These are phyloP conservation scores for Fusarium brevicatenulatum DNA, from an alignment of 2,329 filamentous ascomycete species.

Conservation along the genomic window DNA sequence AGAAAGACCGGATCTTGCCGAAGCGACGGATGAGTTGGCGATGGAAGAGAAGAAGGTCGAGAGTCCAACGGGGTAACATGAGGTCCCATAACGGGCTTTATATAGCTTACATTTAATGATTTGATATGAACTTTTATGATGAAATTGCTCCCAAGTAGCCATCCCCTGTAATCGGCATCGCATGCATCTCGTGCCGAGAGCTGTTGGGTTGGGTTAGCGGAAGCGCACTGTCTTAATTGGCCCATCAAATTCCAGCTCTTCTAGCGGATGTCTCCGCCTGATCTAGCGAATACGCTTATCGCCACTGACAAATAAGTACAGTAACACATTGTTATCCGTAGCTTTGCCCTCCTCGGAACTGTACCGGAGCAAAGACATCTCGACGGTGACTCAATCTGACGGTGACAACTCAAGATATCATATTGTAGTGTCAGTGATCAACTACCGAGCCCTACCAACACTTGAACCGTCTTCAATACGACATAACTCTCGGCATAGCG, in stretches of 20 bases:
- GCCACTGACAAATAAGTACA: not conserved
- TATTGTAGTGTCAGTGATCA: not conserved
- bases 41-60: slow-evolving; percentile 25
- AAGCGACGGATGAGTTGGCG: slow-evolving; percentile 22
- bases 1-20: slow-evolving; percentile 7
- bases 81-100: fast-evolving
- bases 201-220: not conserved
- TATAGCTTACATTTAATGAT: not conserved
- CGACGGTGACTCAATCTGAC: too few species aligned
- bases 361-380: fast-evolving
- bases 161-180: not conserved
- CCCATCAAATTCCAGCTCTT: not conserved
- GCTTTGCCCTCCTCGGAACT: not conserved
- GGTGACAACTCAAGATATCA: not conserved
- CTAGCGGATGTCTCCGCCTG: not conserved
- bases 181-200: not conserved
- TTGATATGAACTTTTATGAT: not conserved
- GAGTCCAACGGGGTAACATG: not conserved
- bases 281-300: not conserved
- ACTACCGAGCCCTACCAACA: not conserved
- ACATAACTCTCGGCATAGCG: not conserved
- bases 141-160: fast-evolving
- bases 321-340: not conserved
- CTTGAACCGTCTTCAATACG: not conserved
- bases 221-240: not conserved